Percentiles rank a stretch among this genome's conserved stretches.
phyloP scores from a whole-genome alignment of 345 rosid species.

The Ricinus communis region DNA sequence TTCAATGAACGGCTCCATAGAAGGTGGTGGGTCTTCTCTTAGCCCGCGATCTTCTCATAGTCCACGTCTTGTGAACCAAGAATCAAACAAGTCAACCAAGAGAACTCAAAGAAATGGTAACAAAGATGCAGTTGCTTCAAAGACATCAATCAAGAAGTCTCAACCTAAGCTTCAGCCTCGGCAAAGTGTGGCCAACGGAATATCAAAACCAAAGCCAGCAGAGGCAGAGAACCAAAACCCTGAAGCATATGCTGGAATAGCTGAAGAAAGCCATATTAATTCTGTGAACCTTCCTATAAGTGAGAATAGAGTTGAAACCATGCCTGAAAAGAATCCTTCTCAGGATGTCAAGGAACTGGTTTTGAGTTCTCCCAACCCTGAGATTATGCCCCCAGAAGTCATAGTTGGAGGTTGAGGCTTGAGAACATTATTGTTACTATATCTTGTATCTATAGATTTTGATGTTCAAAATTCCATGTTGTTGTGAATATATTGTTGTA shows the following conservation, averaged over 20 bases:
- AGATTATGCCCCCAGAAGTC: conserved; percentile 55
- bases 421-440: conserved; percentile 18
- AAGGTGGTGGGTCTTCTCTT: conserved; percentile 30
- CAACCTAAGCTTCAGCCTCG: conserved; percentile 46
- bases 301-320: conserved; percentile 25
- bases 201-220: conserved; percentile 41
- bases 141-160: conserved; percentile 46
- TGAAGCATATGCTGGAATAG: conserved; percentile 27
- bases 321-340: conserved; percentile 28
- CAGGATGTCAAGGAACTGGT: conserved; percentile 26
- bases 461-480: conserved; percentile 20
- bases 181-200: conserved; percentile 24
- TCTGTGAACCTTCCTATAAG: conserved; percentile 21
- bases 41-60: conserved; percentile 31
- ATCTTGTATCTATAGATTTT: conserved; percentile 21
- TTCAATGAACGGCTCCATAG: conserved; percentile 36
- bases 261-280: conserved; percentile 36
- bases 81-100: conserved; percentile 34
- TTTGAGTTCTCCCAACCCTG: conserved; percentile 37
- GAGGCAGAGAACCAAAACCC: conserved; percentile 21
- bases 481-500: conserved; percentile 39
- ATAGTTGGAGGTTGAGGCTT: conserved; percentile 69
- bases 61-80: conserved; percentile 30
- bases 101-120: conserved; percentile 35
- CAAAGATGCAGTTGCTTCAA: conserved; percentile 44